Conservation (phyloP, 2,329 filamentous ascomycete genomes). For the Pseudogymnoascus sp. region DNA sequence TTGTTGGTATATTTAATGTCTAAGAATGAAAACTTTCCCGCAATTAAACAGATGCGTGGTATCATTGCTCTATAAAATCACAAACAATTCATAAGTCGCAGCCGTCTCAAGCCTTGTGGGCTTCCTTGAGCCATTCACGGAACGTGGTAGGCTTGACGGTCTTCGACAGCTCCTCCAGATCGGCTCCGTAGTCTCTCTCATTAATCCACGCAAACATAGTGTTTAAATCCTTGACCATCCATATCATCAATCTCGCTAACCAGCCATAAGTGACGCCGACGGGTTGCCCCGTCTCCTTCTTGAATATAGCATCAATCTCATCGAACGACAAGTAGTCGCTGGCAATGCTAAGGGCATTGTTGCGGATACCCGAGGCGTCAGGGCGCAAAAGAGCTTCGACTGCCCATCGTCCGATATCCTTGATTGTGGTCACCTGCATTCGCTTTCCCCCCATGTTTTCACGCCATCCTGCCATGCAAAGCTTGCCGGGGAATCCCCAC, state of each 20-base stretch:
- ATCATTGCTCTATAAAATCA: neutral
- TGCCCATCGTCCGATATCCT: slow-evolving; percentile 41
- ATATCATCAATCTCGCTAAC: slow-evolving; percentile 20
- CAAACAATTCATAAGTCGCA: neutral
- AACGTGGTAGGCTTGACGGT: slow-evolving; percentile 11
- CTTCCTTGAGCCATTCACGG: slow-evolving; percentile 3
- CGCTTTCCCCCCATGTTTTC: slow-evolving; percentile 26
- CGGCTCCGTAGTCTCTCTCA: slow-evolving; percentile 24
- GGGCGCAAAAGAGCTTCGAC: slow-evolving; percentile 37
- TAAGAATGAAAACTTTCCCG: neutral
- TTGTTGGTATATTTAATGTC: neutral
- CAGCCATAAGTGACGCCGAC: slow-evolving; percentile 26
- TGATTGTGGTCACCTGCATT: slow-evolving; percentile 36
- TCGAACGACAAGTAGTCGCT: slow-evolving; percentile 38
- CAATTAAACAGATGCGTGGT: neutral
- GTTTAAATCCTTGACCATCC: slow-evolving; percentile 22
- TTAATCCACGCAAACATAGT: slow-evolving; percentile 28
- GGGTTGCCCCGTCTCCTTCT: slow-evolving; percentile 21
- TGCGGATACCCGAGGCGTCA: slow-evolving; percentile 30
- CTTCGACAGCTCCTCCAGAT: slow-evolving; percentile 33
- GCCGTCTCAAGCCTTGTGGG: neutral
- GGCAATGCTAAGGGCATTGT: slow-evolving; percentile 35
- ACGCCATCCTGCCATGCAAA: slow-evolving; percentile 28
- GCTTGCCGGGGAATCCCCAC: slow-evolving; percentile 21
- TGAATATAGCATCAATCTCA: slow-evolving; percentile 29